phyloP scores from a whole-genome alignment of 345 rosid genomes.

The thale cress (Arabidopsis thaliana) region TAIR10.1 NC_003070.9:9953001-9953500 shows the following conservation, averaged over 20 bases:
- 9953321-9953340: background rate
- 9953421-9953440: no score
- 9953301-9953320: background rate
- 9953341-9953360: background rate
- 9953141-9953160: background rate
- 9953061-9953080: background rate
- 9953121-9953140: background rate
- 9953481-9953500: no score
- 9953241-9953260: background rate
- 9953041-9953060: slow-evolving; percentile 37
- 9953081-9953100: background rate
- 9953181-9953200: background rate
- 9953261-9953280: background rate
- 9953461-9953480: no score
- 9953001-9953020: slow-evolving; percentile 42
- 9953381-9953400: no score
- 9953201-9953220: background rate
- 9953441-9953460: no score
- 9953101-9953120: background rate
- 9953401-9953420: no score
- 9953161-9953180: background rate
- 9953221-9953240: background rate
- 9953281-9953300: background rate
- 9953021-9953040: slow-evolving; percentile 58
- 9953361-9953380: background rate